Evolutionary conservation across 306 rosid species (phyloP), one percentile per base, ranked within the genome.

Genomic region (Carpinus fangiana): DNA sequence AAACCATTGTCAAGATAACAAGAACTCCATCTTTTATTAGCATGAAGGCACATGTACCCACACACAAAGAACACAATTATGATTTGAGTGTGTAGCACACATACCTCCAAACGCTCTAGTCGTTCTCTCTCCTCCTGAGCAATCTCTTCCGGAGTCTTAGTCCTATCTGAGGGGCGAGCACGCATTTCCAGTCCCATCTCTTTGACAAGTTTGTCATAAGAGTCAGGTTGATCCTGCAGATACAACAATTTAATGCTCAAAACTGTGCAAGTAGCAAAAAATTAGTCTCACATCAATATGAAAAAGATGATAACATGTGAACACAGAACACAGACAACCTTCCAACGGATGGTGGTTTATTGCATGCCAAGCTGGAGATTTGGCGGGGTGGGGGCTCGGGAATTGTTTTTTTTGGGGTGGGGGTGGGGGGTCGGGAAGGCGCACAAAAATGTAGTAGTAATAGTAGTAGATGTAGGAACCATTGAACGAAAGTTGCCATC

Each of bases 111-210:
- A 51, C 5, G 54, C 84, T 93, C 93, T 38, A 95, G 83, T 50
- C 80, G 87, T 72, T 93, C 99, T 78, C 92, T 90, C 86, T 95
- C 97, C 85, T 91, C 98, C 78, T 90, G 97, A 54, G 98, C 98
- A 87, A 93, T 87, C 86, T 95, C 98, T 82, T 91, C 98, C 7
- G 92, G 91, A 46, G 98, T 85, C 80, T 93, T 95, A 68, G 88
- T 88, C 88, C 98, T 90, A 59, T 90, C 93, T 14, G 97, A 95
- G 34, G 99, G 99, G 48, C 93, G 97, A 77, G 96, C 99, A 73
- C 99, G 93, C 80, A 88, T 89, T 82, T 90, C 97, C 82, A 91
- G 54, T 71, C 85, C 90, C 97, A 93, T 81, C 73, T 82, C 90
- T 84, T 78, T 91, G 56, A 91, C 90, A 80, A 85, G 87, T 83